Conservation (phyloP, 2,329 filamentous ascomycete genomes). For the Aureobasidium namibiae region DNA sequence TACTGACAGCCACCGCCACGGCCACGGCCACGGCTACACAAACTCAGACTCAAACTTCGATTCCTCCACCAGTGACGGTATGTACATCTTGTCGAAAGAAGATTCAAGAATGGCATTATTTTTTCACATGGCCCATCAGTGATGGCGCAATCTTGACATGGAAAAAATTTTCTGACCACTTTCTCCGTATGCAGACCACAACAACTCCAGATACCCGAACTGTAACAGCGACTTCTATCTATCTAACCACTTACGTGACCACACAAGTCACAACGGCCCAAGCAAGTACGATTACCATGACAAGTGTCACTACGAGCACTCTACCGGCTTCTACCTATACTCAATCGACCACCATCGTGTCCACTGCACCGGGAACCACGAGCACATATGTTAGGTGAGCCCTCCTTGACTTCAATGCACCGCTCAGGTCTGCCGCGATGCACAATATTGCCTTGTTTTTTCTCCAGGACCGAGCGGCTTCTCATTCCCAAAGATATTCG, state of each 20-base stretch:
- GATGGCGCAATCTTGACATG: background rate
- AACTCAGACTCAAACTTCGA: background rate
- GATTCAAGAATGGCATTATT: too few relatives aligned
- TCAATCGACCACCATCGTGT: background rate
- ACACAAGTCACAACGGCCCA: background rate
- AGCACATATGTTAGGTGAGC: background rate
- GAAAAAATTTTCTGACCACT: too few relatives aligned
- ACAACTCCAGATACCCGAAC: background rate
- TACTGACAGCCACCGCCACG: background rate
- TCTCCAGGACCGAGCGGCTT: too few relatives aligned
- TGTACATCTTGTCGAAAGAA: background rate
- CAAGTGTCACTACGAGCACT: background rate
- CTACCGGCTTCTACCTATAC: background rate
- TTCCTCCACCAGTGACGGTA: background rate
- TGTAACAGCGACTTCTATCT: background rate
- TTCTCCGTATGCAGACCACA: background rate
- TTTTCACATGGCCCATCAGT: too few relatives aligned
- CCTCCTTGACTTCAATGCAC: background rate
- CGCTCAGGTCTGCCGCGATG: too few relatives aligned
- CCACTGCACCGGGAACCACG: background rate
- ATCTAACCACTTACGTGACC: background rate
- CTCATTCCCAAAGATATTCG: too few relatives aligned
- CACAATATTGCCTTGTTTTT: too few relatives aligned
- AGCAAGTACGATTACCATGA: background rate
- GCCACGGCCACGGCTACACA: background rate